phyloP scores from a whole-genome alignment of 306 rosid species.

The Quercus cerris region DNA sequence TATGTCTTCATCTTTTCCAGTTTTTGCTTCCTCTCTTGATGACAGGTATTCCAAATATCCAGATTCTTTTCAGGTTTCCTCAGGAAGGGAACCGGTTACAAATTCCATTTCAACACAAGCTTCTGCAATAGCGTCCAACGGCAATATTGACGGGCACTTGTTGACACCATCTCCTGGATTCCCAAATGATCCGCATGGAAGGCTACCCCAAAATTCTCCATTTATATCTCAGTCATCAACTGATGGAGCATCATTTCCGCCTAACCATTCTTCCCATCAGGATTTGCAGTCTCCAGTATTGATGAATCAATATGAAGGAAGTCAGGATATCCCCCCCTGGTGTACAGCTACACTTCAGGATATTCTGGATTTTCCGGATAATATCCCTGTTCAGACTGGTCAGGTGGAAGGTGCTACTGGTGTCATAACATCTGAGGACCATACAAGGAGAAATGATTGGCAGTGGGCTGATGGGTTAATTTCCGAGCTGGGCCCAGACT shows the following conservation, averaged over 20 bases:
- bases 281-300: conserved; percentile 39
- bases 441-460: conserved; percentile 48
- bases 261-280: conserved; percentile 33
- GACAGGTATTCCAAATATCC: conserved; percentile 40
- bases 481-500: conserved; percentile 63
- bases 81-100: conserved; percentile 32
- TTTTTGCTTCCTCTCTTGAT: conserved; percentile 36
- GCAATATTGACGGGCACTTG: conserved; percentile 37
- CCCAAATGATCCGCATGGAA: conserved; percentile 35
- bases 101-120: conserved; percentile 38
- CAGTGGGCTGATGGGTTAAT: conserved; percentile 79
- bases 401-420: conserved; percentile 45
- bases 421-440: conserved; percentile 43
- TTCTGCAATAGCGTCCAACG: conserved; percentile 36
- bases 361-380: conserved; percentile 48
- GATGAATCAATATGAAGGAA: conserved; percentile 40
- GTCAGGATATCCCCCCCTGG: conserved; percentile 53
- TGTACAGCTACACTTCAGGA: conserved; percentile 60
- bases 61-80: conserved; percentile 49
- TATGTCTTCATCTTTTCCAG: conserved; percentile 55
- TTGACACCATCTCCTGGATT: conserved; percentile 42
- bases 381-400: conserved; percentile 49
- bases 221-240: conserved; percentile 40
- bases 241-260: conserved; percentile 33
- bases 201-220: conserved; percentile 39